phyloP scores from a whole-genome alignment of 2,329 filamentous ascomycete species.

The Tympanopsis confertula region DNA sequence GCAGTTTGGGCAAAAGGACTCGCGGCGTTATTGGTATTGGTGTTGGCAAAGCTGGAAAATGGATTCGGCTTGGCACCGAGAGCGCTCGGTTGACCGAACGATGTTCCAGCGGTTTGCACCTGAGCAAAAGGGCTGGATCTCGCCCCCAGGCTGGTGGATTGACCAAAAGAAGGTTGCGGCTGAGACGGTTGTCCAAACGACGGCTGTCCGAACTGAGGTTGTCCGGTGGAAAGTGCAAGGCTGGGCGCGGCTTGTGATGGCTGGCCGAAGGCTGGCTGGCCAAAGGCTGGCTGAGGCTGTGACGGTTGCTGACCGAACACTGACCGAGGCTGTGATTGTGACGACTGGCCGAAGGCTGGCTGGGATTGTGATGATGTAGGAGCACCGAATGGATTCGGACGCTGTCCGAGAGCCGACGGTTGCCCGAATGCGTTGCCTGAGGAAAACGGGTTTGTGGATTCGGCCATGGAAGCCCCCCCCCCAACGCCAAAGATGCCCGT shows the following conservation, averaged over 20 bases:
- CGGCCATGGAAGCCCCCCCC: conserved; percentile 12
- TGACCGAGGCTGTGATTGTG: conserved; percentile 13
- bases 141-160: conserved; percentile 1
- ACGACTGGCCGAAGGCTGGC: not conserved
- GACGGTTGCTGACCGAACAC: conserved; percentile 15
- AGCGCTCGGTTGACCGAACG: conserved; percentile 17
- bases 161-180: not conserved
- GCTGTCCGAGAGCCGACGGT: not conserved
- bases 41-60: conserved; percentile 16
- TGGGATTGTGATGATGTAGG: too few species aligned
- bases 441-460: conserved; percentile 6
- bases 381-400: conserved; percentile 5
- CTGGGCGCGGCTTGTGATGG: not conserved
- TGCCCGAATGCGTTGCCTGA: not conserved
- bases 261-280: not conserved
- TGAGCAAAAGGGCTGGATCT: not conserved
- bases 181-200: conserved; percentile 6
- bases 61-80: conserved; percentile 19
- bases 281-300: not conserved
- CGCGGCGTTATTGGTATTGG: conserved; percentile 3
- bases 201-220: not conserved
- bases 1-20: conserved; percentile 14
- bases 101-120: conserved; percentile 7
- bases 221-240: not conserved
- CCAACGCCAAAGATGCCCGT: conserved; percentile 5